Conservation (phyloP, 2,329 filamentous ascomycete genomes). For the Saccharata proteae region DNA sequence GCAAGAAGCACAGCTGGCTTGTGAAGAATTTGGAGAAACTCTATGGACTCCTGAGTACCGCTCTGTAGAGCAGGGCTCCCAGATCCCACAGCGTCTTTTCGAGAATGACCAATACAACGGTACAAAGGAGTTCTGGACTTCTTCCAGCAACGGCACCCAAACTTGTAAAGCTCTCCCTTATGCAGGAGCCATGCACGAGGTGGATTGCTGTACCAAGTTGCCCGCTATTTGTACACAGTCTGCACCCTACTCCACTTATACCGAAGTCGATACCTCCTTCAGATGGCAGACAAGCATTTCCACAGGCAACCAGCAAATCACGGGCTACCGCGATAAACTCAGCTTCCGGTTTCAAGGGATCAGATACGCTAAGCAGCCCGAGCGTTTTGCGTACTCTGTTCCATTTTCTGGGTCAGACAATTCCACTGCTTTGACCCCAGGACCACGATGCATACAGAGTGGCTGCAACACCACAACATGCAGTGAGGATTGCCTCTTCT, state of each 20-base stretch:
- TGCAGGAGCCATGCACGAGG: no score
- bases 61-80: no score
- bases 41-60: conserved; percentile 10
- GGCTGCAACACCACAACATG: conserved; percentile 14
- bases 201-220: conserved; percentile 9
- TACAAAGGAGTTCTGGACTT: no score
- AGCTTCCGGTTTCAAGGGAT: conserved; percentile 42
- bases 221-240: conserved; percentile 14
- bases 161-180: no score
- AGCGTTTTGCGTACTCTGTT: conserved; percentile 34
- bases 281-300: conserved; percentile 11
- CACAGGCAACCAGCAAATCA: conserved; percentile 11
- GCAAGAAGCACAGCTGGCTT: conserved; percentile 7
- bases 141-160: no score
- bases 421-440: conserved; percentile 25
- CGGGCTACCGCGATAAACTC: conserved; percentile 24
- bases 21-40: conserved; percentile 8
- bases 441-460: conserved; percentile 29
- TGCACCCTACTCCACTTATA: conserved; percentile 12
- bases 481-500: conserved; percentile 33
- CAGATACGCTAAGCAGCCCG: conserved; percentile 33
- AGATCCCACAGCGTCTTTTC: no score
- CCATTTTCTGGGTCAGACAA: conserved; percentile 22
- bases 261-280: conserved; percentile 10
- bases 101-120: no score